A percentile compares a stretch with the other conserved stretches of the same genome.
phyloP scores from a whole-genome alignment of 495 filamentous ascomycete genomes.

The Pseudomonodictys pantanalensis region DNA sequence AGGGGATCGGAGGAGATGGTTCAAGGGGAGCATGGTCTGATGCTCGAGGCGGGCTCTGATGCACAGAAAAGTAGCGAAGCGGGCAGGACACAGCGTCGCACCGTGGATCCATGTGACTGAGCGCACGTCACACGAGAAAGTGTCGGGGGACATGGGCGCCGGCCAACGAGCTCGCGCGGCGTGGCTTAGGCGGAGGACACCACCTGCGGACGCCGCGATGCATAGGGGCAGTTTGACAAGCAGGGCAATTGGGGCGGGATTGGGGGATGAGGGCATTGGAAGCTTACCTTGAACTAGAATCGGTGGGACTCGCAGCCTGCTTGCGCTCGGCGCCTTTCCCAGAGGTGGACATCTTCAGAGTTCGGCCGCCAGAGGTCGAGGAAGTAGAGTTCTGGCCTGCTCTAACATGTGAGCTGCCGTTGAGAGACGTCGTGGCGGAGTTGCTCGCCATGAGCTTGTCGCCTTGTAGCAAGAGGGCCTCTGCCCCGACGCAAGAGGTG shows the following conservation, averaged over 20 bases:
- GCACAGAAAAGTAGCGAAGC: background rate
- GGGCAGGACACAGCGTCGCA: slow-evolving; percentile 17
- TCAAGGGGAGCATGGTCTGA: background rate
- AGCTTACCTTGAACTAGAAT: slow-evolving; percentile 53
- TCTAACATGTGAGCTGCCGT: slow-evolving; percentile 50
- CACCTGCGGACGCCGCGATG: background rate
- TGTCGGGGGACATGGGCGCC: background rate
- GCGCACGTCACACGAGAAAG: slow-evolving; percentile 31
- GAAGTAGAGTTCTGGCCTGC: slow-evolving; percentile 30
- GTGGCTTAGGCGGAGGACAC: slow-evolving; percentile 12
- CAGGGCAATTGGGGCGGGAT: background rate
- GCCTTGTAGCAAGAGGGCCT: slow-evolving; percentile 23
- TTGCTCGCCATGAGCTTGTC: slow-evolving; percentile 25
- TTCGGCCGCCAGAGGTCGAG: slow-evolving; percentile 42
- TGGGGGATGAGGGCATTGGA: background rate
- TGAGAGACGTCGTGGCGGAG: slow-evolving; percentile 50
- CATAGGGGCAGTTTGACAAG: background rate
- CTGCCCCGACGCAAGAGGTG: background rate
- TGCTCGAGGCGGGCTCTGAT: background rate
- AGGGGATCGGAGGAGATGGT: background rate
- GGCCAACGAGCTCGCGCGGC: slow-evolving; percentile 27
- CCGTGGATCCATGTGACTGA: slow-evolving; percentile 33
- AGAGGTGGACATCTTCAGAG: slow-evolving; percentile 50
- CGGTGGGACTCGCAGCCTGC: slow-evolving; percentile 56
- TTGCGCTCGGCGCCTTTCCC: slow-evolving; percentile 54